Base-by-base conservation (phyloP, 2,329 filamentous ascomycete genomes). In the Dothidotthia symphoricarpi region DNA sequence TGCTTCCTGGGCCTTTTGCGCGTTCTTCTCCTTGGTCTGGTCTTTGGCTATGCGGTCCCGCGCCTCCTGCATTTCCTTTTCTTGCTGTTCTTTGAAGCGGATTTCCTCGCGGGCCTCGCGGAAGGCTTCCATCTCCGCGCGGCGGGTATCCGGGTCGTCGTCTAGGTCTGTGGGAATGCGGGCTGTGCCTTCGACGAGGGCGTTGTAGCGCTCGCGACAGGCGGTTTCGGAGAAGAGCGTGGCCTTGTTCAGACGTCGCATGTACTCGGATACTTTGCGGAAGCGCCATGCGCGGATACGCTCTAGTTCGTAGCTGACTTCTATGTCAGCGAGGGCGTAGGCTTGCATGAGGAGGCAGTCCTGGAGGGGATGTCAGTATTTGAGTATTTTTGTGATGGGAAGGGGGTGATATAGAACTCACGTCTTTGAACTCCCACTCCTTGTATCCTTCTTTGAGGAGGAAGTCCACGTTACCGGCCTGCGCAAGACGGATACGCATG, bases 341-440 rank as follows among this genome's bases (percentile, higher is more conserved):
- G 70, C 67, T 33, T 67, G 53, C 8, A 67, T 39, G 13, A 76
- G 66, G n/a, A 62, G 54, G 14, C 69, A 61, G 43, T 76, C 74
- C 72, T 75, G 31, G 13, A n/a, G 3, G 34, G 7, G 4, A 15
- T 27, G 26, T 49, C 22, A 49, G 38, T 32, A 16, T 27, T 4
- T n/a, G 25, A 6, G 11, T 27, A 25, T 25, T 25, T 25, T 32
- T 6, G 11, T 14, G 11, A n/a, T n/a, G 6, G 9, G 19, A 24
- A 6, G 4, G 9, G 10, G 12, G n/a, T 16, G 32, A 7, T 10
- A 11, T 9, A 14, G 7, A 28, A 53, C 64, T 49, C 57, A 75
- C 74, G 54, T 78, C 75, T 13, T 67, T 68, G 10, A 66, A 59
- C 34, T 72, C 66, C 75, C 75, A 78, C 49, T 74, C 72, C 33